Evolutionary conservation across 345 rosid genomes (phyloP).

Genomic region (Citrus medica): DNA sequence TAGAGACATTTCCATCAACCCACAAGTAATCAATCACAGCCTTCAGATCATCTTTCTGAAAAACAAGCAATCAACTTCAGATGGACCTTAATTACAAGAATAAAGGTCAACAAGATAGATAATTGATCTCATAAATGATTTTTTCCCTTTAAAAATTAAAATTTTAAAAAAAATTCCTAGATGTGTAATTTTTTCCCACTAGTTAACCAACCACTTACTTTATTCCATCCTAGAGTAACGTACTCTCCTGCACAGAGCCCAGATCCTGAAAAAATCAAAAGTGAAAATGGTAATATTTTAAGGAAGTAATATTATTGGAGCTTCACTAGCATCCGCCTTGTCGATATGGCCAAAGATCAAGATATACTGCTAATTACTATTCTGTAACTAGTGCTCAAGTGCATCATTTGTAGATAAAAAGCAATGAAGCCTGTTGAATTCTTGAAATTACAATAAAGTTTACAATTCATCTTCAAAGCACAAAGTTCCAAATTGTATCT

Average conservation of each 20-base stretch:
- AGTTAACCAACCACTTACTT: constrained; percentile 33
- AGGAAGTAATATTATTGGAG: constrained; percentile 74
- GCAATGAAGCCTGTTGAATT: not conserved
- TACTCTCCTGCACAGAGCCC: constrained; percentile 85
- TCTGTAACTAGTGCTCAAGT: not conserved
- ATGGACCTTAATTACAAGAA: constrained; percentile 1
- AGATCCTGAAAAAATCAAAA: constrained; percentile 88
- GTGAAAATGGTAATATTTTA: constrained; percentile 86
- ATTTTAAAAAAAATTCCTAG: not conserved
- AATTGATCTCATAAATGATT: not conserved
- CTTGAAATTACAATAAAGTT: not conserved
- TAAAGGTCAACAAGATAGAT: too few species aligned
- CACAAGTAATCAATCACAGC: constrained; percentile 79
- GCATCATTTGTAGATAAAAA: not conserved
- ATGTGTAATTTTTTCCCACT: constrained; percentile 3
- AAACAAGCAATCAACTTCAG: constrained; percentile 20
- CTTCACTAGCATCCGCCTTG: constrained; percentile 97
- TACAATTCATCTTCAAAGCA: not conserved
- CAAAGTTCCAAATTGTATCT: not conserved
- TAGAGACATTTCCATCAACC: too few species aligned
- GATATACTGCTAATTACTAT: constrained; percentile 17
- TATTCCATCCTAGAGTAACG: constrained; percentile 83
- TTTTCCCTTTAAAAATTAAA: not conserved
- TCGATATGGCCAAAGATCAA: constrained; percentile 64
- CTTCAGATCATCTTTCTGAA: constrained; percentile 85